Percentiles rank a stretch among this genome's conserved stretches.
These are phyloP conservation scores for Kuraishia hungarica DNA, from an alignment of 805 yeast species.

Conservation along the genomic window DNA sequence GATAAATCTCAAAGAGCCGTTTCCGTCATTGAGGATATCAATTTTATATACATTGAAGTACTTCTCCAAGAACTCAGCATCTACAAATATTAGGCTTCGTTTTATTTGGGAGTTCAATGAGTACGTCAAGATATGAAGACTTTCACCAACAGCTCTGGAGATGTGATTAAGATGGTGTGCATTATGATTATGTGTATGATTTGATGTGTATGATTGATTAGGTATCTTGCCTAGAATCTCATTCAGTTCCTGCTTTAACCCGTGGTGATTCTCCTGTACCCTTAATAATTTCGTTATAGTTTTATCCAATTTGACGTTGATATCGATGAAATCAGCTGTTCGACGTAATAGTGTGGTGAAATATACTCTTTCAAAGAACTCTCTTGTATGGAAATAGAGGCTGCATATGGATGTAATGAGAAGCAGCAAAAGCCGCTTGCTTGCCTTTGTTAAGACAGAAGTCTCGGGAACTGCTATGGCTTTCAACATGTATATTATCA, in stretches of 20 bases:
- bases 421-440: conserved; percentile 6
- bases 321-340: neutral
- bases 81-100: conserved; percentile 8
- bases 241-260: neutral
- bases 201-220: neutral
- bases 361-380: conserved; percentile 11
- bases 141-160: conserved; percentile 9
- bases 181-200: conserved; percentile 3
- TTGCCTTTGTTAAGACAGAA: neutral
- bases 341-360: conserved; percentile 4
- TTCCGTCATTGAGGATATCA: conserved; percentile 6
- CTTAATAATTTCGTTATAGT: neutral
- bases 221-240: conserved; percentile 5
- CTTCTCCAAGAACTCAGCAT: conserved; percentile 11
- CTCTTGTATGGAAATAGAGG: conserved; percentile 10
- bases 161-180: neutral
- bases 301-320: conserved; percentile 9
- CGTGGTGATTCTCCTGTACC: neutral
- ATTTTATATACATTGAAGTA: conserved; percentile 17
- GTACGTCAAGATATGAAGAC: conserved; percentile 11
- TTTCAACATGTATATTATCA: conserved; percentile 10
- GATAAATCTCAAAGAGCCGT: neutral
- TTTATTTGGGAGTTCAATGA: conserved; percentile 11
- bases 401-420: conserved; percentile 10
- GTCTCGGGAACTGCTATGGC: neutral